phyloP scores from a whole-genome alignment of 257 asterid species.

The Solanum habrochaites region DNA sequence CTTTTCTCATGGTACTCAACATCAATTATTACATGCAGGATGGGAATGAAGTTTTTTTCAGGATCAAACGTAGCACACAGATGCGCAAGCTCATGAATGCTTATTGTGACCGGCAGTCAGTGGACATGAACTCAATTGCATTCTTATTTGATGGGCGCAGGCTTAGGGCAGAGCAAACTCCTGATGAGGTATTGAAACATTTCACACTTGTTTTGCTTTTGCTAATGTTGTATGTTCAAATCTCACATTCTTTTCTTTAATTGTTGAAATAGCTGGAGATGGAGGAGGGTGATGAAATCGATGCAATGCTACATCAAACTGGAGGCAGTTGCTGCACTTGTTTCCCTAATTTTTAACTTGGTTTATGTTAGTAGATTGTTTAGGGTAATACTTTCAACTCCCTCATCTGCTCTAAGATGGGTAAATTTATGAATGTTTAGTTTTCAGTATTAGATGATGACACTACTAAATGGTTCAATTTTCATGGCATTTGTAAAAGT shows the following conservation, averaged over 20 bases:
- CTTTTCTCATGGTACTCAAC: not conserved
- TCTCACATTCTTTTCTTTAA: not conserved
- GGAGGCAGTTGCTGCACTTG: not conserved
- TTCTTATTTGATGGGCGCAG: not conserved
- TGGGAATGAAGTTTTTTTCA: constrained; percentile 28
- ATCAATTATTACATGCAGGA: constrained; percentile 5
- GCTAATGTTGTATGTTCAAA: not conserved
- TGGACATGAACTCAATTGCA: constrained; percentile 9
- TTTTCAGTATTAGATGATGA: not conserved
- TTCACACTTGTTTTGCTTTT: not conserved
- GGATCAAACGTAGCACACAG: constrained; percentile 65
- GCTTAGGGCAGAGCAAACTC: not conserved
- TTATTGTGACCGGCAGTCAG: constrained; percentile 52
- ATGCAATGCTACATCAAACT: constrained; percentile 23
- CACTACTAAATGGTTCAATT: not conserved
- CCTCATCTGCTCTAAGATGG: not conserved
- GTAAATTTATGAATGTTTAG: not conserved
- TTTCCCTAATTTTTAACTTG: not conserved
- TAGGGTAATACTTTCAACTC: not conserved
- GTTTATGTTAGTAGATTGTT: not conserved
- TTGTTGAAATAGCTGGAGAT: constrained; percentile 12
- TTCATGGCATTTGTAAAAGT: not conserved
- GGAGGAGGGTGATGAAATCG: constrained; percentile 22
- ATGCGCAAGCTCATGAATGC: constrained; percentile 66
- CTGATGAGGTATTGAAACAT: not conserved